Evolutionary conservation across 176 grass and related monocot species (phyloP).

Genomic region (Eragrostis nindensis): DNA sequence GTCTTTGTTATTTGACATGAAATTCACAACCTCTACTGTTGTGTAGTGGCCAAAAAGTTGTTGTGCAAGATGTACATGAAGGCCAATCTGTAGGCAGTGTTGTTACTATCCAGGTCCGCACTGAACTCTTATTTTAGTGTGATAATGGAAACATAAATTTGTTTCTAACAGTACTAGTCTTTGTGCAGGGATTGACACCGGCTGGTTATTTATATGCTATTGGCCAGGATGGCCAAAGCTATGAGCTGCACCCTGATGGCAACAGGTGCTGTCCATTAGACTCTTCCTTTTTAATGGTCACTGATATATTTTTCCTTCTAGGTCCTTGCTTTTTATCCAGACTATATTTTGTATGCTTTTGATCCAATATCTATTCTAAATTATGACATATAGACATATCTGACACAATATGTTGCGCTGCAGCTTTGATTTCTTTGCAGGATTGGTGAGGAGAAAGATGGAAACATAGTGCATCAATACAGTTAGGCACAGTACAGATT

Average conservation of each 20-base stretch:
- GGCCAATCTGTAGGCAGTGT: slow-evolving; percentile 43
- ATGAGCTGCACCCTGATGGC: slow-evolving; percentile 90
- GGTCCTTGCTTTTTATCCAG: background rate
- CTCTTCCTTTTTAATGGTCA: background rate
- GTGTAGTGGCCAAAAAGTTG: slow-evolving; percentile 87
- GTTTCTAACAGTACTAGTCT: slow-evolving; percentile 1
- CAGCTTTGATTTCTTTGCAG: slow-evolving; percentile 97
- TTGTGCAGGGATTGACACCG: slow-evolving; percentile 72
- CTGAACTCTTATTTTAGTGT: background rate
- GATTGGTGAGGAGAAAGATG: slow-evolving; percentile 89
- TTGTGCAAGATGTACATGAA: slow-evolving; percentile 64
- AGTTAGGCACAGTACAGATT: background rate
- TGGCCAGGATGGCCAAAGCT: slow-evolving; percentile 60
- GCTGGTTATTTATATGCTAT: slow-evolving; percentile 78
- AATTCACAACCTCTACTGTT: slow-evolving; percentile 6
- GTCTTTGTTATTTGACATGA: slow-evolving; percentile 16
- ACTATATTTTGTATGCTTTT: slow-evolving; percentile 16
- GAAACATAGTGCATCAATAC: slow-evolving; percentile 22
- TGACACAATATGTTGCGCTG: slow-evolving; percentile 35
- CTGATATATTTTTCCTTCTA: background rate
- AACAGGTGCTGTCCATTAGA: slow-evolving; percentile 61
- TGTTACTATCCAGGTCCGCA: slow-evolving; percentile 75
- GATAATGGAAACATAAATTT: background rate
- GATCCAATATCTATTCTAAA: background rate
- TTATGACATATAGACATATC: background rate